A percentile compares a stretch with the other conserved stretches of the same genome.
Evolutionary conservation across 75 land plant species (phyloP).

Genomic region (Gnetum montanum): DNA sequence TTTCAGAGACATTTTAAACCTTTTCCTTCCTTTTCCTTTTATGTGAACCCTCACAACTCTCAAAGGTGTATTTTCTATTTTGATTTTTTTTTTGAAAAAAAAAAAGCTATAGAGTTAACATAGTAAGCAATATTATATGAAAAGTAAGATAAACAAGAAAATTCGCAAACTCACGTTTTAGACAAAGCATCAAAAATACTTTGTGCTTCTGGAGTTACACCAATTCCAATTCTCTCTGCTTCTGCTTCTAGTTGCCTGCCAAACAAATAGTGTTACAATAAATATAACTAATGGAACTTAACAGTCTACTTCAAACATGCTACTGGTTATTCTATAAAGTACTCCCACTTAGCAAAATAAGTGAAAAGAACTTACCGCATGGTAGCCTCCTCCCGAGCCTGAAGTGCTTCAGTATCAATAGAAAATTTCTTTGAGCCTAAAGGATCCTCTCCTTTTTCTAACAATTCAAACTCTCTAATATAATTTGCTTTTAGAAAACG

Average conservation of each 20-base stretch:
- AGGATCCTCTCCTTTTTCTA: conserved; percentile 65
- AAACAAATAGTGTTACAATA: conserved; percentile 4
- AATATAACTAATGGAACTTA: no score
- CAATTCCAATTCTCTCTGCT: conserved; percentile 95
- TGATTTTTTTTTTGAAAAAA: no score
- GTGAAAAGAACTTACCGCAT: no score
- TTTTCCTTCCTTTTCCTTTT: no score
- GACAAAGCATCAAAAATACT: conserved; percentile 91
- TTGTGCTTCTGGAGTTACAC: conserved; percentile 85
- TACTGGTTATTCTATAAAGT: no score
- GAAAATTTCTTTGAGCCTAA: conserved; percentile 49
- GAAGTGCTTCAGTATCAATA: conserved; percentile 56
- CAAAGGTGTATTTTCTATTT: no score
- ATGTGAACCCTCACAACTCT: no score
- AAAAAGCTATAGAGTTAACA: no score
- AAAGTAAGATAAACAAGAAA: neutral
- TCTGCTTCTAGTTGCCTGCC: conserved; percentile 88
- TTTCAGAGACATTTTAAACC: no score
- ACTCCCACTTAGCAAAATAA: no score
- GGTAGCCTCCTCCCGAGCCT: conserved; percentile 76
- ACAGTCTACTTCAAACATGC: no score
- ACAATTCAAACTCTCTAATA: conserved; percentile 64
- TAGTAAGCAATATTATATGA: no score
- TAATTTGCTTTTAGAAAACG: conserved; percentile 78
- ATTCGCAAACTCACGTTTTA: conserved; percentile 63